Base-by-base conservation (phyloP, 2,329 filamentous ascomycete species). In the Ophiostoma piceae region DNA sequence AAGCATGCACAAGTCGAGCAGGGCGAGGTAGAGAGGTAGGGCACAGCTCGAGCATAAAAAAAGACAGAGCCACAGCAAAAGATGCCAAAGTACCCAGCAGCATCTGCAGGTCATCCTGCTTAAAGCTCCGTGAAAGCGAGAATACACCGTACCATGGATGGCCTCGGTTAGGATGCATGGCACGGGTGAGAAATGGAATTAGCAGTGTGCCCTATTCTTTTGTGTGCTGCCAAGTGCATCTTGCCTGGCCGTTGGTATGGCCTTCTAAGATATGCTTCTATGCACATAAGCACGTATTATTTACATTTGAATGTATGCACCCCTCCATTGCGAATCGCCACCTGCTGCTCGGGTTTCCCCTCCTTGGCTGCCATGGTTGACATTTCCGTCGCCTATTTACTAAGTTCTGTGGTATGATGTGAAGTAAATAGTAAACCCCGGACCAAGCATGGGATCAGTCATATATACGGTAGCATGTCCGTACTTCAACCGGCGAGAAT, bases 251-350 rank as follows among this genome's bases (percentile, higher is more conserved):
- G 43, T 35, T 35, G 32, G 32, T n/a, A n/a, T n/a, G n/a, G n/a
- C 35, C 35, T 35, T 35, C 8, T 35, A 8, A 5, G 16, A 8
- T 47, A 47, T 47, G 43, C 51, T 57, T 57, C 6, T 57, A 57
- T 29, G 51, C 51, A 26, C 12, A 57, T 29, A 12, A 11, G 51
- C 51, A 57, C 19, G 19, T 1, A 43, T 43, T 43, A 35, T 35
- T 26, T 22, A 57, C n/a, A 22, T 22, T 57, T 57, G 51, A 26
- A 22, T 57, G n/a, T 14, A 57, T 57, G 51, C 51, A 57, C 51
- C 51, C 51, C 51, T 29, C 51, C 51, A 57, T 57, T 57, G 51
- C 51, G 12, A 26, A 57, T 57, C 26, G 51, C 51, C 16, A 57
- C 51, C 51, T 57, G 16, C 22, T 57, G 51, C n/a, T 26, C 43